Conservation (phyloP, 768 basidiomycete genomes). For the Tubosaeta brunneosetosa region DNA sequence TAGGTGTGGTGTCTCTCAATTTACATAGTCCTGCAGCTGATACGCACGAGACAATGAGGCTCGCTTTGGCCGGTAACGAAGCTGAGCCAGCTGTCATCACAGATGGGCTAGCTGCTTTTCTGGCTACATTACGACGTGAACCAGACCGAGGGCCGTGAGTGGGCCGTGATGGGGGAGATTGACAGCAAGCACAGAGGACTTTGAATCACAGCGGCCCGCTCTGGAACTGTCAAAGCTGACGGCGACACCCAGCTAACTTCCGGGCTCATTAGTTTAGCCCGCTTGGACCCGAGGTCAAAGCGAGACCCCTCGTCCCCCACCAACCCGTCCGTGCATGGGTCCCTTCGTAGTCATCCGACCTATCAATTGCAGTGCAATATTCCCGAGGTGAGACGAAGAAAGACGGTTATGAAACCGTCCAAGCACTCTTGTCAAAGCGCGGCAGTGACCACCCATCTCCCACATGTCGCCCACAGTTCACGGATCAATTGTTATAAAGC, state of each 20-base stretch:
- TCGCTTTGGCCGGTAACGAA: not conserved
- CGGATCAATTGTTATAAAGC: too few relatives aligned
- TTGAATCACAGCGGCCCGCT: too few relatives aligned
- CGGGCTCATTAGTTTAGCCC: not conserved
- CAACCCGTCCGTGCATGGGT: not conserved
- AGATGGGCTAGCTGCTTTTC: not conserved
- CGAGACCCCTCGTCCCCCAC: conserved; percentile 12
- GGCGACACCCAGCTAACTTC: not conserved
- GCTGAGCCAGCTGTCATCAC: not conserved
- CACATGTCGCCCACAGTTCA: conserved; percentile 8
- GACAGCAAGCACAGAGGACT: not conserved
- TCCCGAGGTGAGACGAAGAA: conserved; percentile 11
- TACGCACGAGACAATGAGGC: too few relatives aligned
- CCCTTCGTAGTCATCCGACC: not conserved
- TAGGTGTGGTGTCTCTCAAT: not conserved
- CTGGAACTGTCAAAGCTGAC: not conserved
- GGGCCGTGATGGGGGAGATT: not conserved
- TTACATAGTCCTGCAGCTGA: too few relatives aligned
- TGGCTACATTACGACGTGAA: not conserved
- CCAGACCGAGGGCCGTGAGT: too few relatives aligned
- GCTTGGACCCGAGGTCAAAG: conserved; percentile 17
- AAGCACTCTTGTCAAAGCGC: conserved; percentile 11
- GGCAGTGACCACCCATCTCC: conserved; percentile 11
- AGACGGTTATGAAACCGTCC: conserved; percentile 7
- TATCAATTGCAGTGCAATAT: not conserved